Evolutionary conservation across 345 rosid genomes (phyloP).

Genomic region (Syzygium grande): DNA sequence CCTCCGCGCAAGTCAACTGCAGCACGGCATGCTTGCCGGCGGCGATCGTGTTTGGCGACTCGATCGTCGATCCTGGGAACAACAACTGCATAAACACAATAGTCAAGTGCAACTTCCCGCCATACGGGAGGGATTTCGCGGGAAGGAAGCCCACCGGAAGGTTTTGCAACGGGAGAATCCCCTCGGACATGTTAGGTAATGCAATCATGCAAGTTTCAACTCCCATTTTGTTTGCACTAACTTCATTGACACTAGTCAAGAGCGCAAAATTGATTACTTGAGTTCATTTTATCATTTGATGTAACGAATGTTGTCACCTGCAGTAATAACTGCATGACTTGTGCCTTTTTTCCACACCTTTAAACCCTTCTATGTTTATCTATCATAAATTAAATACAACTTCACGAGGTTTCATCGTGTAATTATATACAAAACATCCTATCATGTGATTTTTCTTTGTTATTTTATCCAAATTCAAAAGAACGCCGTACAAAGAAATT

Average conservation of each 20-base stretch:
- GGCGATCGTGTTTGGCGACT: conserved; percentile 39
- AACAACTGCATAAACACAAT: conserved; percentile 30
- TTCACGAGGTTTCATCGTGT: not conserved
- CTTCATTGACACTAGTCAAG: not conserved
- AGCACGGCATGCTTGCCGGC: conserved; percentile 13
- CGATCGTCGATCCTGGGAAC: conserved; percentile 53
- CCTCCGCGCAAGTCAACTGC: not conserved
- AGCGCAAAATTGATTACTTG: not conserved
- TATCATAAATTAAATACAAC: not conserved
- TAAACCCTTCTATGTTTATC: not conserved
- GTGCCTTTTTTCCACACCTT: not conserved
- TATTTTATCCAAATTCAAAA: not conserved
- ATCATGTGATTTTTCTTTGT: not conserved
- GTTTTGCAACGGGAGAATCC: conserved; percentile 40
- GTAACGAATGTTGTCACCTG: not conserved
- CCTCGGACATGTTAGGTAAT: conserved; percentile 11
- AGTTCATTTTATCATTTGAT: not conserved
- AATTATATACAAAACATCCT: not conserved
- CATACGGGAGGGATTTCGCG: conserved; percentile 43
- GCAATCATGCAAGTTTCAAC: not conserved
- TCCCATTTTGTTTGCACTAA: not conserved
- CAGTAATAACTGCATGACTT: not conserved
- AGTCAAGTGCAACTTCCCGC: conserved; percentile 35
- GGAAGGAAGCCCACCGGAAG: conserved; percentile 44
- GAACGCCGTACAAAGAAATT: not conserved